Evolutionary conservation across 805 yeast species (phyloP).

Genomic region (Sugiyamaella americana): DNA sequence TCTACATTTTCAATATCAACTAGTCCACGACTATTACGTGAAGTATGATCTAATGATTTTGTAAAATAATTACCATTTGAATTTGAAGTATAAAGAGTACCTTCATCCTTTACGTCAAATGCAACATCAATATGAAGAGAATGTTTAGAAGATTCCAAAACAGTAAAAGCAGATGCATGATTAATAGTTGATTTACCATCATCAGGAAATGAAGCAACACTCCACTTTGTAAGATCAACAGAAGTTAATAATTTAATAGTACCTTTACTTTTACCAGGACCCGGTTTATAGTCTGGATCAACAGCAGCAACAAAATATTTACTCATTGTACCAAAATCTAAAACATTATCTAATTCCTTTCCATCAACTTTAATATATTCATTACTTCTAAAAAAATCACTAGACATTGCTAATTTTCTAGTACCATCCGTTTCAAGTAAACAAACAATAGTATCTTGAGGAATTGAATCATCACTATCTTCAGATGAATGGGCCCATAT

Average conservation of each 20-base stretch:
- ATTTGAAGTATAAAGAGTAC: slow-evolving; percentile 34
- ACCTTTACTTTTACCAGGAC: slow-evolving; percentile 24
- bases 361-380: slow-evolving; percentile 31
- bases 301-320: slow-evolving; percentile 35
- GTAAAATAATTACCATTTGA: slow-evolving; percentile 51
- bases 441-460: slow-evolving; percentile 39
- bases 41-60: slow-evolving; percentile 35
- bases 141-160: slow-evolving; percentile 36
- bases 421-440: slow-evolving; percentile 34
- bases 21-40: slow-evolving; percentile 32
- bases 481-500: slow-evolving; percentile 26
- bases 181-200: slow-evolving; percentile 12
- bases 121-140: slow-evolving; percentile 41
- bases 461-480: slow-evolving; percentile 22
- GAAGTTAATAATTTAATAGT: slow-evolving; percentile 26
- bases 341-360: slow-evolving; percentile 29
- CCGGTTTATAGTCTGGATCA: slow-evolving; percentile 20
- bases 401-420: slow-evolving; percentile 34
- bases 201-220: slow-evolving; percentile 31
- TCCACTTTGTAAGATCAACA: slow-evolving; percentile 33
- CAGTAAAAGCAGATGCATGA: slow-evolving; percentile 25
- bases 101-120: slow-evolving; percentile 30
- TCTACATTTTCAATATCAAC: slow-evolving; percentile 41
- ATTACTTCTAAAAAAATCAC: slow-evolving; percentile 41
- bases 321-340: slow-evolving; percentile 34